Base-by-base conservation (phyloP, 306 rosid species). In the Ceratonia siliqua region DNA sequence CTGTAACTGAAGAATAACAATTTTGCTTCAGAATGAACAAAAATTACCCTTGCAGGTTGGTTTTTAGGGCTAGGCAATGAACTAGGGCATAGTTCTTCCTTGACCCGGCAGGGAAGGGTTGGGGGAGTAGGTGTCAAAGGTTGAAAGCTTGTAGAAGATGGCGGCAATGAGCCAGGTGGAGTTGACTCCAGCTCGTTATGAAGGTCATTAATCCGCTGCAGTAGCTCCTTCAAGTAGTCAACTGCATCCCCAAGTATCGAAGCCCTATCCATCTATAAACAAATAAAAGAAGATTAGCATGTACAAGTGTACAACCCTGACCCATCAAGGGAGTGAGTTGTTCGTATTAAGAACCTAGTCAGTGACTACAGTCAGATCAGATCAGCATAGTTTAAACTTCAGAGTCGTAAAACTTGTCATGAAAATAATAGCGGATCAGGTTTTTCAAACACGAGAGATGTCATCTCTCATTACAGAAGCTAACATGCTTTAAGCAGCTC, bases 231-330 rank as follows among this genome's bases (percentile, higher is more conserved):
- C 86, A 89, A 62, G 88, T 92, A 92, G 77, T 92, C 97, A 36
- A 89, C 78, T 18, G 97, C 96, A 79, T 92, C 97, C 70, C 93
- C 97, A 18, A 92, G 95, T 54, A 92, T 92, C 3, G 97, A 92
- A 70, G 97, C 97, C 82, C 96, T 92, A 58, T 89, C 97, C 97
- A 92, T 92, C 97, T 92, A 77, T 41, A 48, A 17, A 57, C 58
- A 18, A 0, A 43, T 10, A 21, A 58, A 36, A 72, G 49, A 76
- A 20, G 18, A 74, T 78, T 25, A 68, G 57, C 50, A 20, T 62
- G 14, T n/a, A 52, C 24, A 28, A 66, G n/a, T n/a, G n/a, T n/a
- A n/a, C n/a, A n/a, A 18, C 53, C 11, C 50, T 8, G 14, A 53
- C 35, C 43, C 45, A 64, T 69, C 24, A 62, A 59, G 50, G 21